Evolutionary conservation across 2,329 filamentous ascomycete species (phyloP).

Genomic region (Xylariales sp.): DNA sequence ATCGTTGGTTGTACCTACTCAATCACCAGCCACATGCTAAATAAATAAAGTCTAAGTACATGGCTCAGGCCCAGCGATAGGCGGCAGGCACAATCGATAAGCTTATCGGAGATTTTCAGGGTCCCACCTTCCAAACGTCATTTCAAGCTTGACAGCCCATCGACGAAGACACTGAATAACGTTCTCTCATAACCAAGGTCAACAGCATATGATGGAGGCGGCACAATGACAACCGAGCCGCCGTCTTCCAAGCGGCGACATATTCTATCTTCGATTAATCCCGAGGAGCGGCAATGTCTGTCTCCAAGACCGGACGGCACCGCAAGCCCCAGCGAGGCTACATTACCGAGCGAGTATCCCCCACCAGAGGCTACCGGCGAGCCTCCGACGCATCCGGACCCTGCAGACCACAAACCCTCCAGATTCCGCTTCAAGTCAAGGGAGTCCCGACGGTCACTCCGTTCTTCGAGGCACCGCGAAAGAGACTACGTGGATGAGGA

Average conservation of each 20-base stretch:
- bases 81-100: slow-evolving; percentile 2
- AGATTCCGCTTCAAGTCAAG: slow-evolving; percentile 40
- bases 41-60: neutral
- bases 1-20: too few species aligned
- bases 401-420: slow-evolving; percentile 21
- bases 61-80: neutral
- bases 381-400: slow-evolving; percentile 2
- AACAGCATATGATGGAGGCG: slow-evolving; percentile 5
- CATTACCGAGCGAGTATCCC: neutral
- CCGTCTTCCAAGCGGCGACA: slow-evolving; percentile 29
- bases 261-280: slow-evolving; percentile 29
- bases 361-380: neutral
- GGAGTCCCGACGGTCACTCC: slow-evolving; percentile 20
- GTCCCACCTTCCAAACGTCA: slow-evolving; percentile 7
- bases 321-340: slow-evolving; percentile 4
- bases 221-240: slow-evolving; percentile 23
- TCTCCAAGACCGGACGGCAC: slow-evolving; percentile 13
- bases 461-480: slow-evolving; percentile 19
- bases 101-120: slow-evolving; percentile 9
- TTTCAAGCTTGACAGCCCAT: neutral
- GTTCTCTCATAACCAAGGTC: too few species aligned
- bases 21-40: too few species aligned
- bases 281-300: slow-evolving; percentile 16
- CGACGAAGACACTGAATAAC: too few species aligned
- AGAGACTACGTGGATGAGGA: slow-evolving; percentile 9